phyloP scores from a whole-genome alignment of 2,329 filamentous ascomycete species.

The Neocatenulostroma microsporum region DNA sequence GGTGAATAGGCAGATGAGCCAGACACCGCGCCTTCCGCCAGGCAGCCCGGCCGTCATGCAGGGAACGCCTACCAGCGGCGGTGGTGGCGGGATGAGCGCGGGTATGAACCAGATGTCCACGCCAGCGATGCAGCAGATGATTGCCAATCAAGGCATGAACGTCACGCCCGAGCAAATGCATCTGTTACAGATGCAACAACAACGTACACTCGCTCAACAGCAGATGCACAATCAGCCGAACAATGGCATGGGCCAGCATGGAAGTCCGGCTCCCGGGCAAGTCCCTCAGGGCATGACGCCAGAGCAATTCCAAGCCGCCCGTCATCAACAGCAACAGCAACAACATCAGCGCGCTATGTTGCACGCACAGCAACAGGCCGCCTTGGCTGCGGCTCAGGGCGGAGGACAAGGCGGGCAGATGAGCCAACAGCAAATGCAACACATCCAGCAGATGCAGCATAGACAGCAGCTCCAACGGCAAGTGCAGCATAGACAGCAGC shows the following conservation, averaged over 20 bases:
- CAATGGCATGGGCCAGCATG: too few species aligned
- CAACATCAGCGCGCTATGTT: slow-evolving; percentile 11
- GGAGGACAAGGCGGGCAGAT: slow-evolving; percentile 19
- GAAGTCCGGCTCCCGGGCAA: slow-evolving; percentile 5
- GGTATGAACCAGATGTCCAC: too few species aligned
- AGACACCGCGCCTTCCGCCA: slow-evolving; percentile 30
- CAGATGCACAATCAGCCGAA: too few species aligned
- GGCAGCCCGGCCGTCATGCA: slow-evolving; percentile 27
- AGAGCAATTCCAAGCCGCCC: slow-evolving; percentile 27
- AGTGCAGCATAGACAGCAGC: slow-evolving; percentile 11
- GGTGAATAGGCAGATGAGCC: slow-evolving; percentile 29
- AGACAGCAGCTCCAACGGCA: slow-evolving; percentile 15
- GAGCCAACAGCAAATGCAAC: slow-evolving; percentile 12
- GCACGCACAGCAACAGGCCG: slow-evolving; percentile 11
- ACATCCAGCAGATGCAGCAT: slow-evolving; percentile 11
- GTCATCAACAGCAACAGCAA: slow-evolving; percentile 20
- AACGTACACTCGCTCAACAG: too few species aligned
- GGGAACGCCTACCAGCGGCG: slow-evolving; percentile 20
- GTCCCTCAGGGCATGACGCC: slow-evolving; percentile 16
- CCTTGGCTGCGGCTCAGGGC: too few species aligned
- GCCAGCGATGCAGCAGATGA: slow-evolving; percentile 25
- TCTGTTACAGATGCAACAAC: too few species aligned
- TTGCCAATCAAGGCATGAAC: slow-evolving; percentile 18
- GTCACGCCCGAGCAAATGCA: slow-evolving; percentile 22
- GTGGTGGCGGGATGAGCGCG: background rate